phyloP scores from a whole-genome alignment of 129 eudicot genomes.

The Arctium lappa region DNA sequence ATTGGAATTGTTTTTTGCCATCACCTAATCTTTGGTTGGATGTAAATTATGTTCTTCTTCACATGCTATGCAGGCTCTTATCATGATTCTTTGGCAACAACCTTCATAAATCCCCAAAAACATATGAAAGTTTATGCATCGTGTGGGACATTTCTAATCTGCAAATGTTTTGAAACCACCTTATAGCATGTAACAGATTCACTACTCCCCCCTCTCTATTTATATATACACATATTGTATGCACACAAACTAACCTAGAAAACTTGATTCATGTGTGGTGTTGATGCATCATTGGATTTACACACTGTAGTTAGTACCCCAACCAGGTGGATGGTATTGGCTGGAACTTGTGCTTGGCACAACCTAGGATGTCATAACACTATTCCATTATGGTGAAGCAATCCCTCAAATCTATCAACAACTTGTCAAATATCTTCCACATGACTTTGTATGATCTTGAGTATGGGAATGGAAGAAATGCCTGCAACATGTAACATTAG shows the following conservation, averaged over 20 bases:
- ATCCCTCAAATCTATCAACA: slow-evolving; percentile 59
- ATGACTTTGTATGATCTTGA: slow-evolving; percentile 54
- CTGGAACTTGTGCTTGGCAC: slow-evolving; percentile 57
- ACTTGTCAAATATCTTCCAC: slow-evolving; percentile 58
- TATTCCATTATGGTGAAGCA: slow-evolving; percentile 43
- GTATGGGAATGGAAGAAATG: slow-evolving; percentile 56
- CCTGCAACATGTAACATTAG: slow-evolving; percentile 22
- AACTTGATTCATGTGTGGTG: background rate
- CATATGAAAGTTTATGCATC: background rate
- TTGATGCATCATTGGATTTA: background rate
- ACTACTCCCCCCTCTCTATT: background rate
- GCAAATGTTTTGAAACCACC: background rate
- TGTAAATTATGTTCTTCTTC: background rate
- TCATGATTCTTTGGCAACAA: background rate
- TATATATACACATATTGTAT: too few relatives aligned
- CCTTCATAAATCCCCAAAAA: background rate
- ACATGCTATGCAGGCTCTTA: background rate
- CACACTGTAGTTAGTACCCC: slow-evolving; percentile 36
- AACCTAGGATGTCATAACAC: slow-evolving; percentile 46
- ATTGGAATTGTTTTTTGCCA: background rate
- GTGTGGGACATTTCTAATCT: background rate
- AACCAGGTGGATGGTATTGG: slow-evolving; percentile 64
- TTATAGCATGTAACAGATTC: background rate
- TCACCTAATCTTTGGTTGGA: background rate
- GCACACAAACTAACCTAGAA: background rate